Base-by-base conservation (phyloP, 441 rosid species). In the Capsella rubella region DNA sequence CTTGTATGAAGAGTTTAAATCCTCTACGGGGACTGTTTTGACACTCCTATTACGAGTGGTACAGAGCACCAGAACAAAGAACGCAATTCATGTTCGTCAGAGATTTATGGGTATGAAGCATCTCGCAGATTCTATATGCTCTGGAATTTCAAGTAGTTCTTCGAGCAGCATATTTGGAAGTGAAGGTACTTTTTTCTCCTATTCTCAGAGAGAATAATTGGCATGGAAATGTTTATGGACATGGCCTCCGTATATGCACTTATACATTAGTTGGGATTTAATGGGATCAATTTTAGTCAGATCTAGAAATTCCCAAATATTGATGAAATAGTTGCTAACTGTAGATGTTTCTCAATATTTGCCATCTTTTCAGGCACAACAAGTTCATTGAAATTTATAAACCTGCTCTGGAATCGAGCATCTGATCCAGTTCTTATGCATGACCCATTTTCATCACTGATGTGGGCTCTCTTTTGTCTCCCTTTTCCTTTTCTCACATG, bases 391-490 rank as follows among this genome's bases (percentile, higher is more conserved):
- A 87, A 84, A 78, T 73, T 83, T 69, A 75, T 72, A 62, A 87
- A 84, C 58, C 90, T 85, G 70, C 90, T 96, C 56, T 89, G 97
- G 96, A 89, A 78, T 68, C 91, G 87, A 78, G 89, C 92, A 71
- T 83, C 95, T 75, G 96, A 87, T 80, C 98, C 99, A 25, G 80
- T 92, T 82, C 93, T 96, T 71, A 83, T 85, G 46, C 93, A 79
- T 81, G 99, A 96, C 82, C 93, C 99, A 62, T 96, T 96, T 82
- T 94, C 99, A 74, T 89, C 99, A 37, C 84, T 96, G 83, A 94
- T 94, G 95, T 96, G 99, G 99, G 82, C 87, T 81, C 83, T 96
- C 72, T 96, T 86, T 81, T 96, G 99, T 80, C 99, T 96, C 77
- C 99, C 99, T 45, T 80, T 59, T 67, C 97, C 96, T 69, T 92